Percentiles rank a stretch among this genome's conserved stretches.
Conservation (phyloP, 306 rosid genomes). For the Dalbergia cochinchinensis region DNA sequence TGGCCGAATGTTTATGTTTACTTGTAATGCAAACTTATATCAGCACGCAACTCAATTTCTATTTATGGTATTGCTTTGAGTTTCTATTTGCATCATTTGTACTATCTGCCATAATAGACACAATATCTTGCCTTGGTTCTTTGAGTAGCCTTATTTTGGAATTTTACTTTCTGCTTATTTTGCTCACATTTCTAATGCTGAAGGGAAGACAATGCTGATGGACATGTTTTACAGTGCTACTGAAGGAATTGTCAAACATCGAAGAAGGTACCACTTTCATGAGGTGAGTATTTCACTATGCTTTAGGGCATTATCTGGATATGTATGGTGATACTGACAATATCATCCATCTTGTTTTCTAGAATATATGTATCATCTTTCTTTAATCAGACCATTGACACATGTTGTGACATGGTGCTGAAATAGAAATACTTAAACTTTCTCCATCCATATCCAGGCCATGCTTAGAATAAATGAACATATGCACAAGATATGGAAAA, state of each 20-base stretch:
- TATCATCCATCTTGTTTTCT: constrained; percentile 35
- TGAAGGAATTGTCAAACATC: constrained; percentile 79
- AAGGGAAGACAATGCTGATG: constrained; percentile 99
- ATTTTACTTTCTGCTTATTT: constrained; percentile 41
- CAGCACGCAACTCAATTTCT: constrained; percentile 35
- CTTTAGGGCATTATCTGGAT: constrained; percentile 28
- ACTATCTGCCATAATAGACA: background rate
- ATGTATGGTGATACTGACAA: constrained; percentile 30
- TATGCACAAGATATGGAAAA: constrained; percentile 95
- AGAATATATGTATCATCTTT: constrained; percentile 16
- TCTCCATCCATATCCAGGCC: constrained; percentile 65
- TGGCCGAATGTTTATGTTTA: constrained; percentile 26
- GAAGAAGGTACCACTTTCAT: constrained; percentile 92
- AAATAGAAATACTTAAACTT: constrained; percentile 39
- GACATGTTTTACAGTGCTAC: constrained; percentile 95
- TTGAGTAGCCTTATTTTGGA: constrained; percentile 8
- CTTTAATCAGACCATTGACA: constrained; percentile 18
- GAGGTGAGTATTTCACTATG: constrained; percentile 71
- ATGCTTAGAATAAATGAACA: constrained; percentile 97
- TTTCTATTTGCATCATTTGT: constrained; percentile 37
- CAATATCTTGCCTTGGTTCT: constrained; percentile 20
- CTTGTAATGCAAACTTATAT: constrained; percentile 31
- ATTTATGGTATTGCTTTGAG: constrained; percentile 35
- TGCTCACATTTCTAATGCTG: constrained; percentile 39
- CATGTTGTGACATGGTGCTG: constrained; percentile 34